Evolutionary conservation across 768 basidiomycete genomes (phyloP).

Genomic region (Hericium alpestre): DNA sequence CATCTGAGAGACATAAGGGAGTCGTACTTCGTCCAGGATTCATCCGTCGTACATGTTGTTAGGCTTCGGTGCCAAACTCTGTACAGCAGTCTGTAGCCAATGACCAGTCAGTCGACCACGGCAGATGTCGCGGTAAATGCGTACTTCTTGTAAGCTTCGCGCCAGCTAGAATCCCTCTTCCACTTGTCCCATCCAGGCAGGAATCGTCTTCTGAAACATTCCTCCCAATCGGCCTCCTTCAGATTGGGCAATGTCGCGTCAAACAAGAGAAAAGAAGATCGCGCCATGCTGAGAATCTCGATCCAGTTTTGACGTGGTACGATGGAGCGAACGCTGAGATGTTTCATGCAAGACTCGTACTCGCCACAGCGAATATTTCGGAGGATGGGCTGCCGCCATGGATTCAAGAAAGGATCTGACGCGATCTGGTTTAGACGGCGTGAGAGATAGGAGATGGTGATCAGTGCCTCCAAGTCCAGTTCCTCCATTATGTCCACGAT

Average conservation of each 20-base stretch:
- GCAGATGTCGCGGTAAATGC: constrained; percentile 16
- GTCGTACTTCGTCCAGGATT: constrained; percentile 72
- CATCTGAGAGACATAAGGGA: background rate
- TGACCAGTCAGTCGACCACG: constrained; percentile 6
- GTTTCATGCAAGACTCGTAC: constrained; percentile 43
- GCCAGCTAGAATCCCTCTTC: constrained; percentile 57
- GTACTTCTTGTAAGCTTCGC: constrained; percentile 55
- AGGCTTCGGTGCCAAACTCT: constrained; percentile 60
- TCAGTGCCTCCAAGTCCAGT: constrained; percentile 52
- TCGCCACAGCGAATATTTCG: constrained; percentile 35
- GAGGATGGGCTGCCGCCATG: constrained; percentile 65
- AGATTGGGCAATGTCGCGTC: constrained; percentile 62
- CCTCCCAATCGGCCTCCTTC: constrained; percentile 59
- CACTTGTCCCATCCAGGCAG: constrained; percentile 67
- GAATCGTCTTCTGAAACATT: constrained; percentile 61
- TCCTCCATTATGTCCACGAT: constrained; percentile 62
- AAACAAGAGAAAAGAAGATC: constrained; percentile 52
- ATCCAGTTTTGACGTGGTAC: constrained; percentile 77
- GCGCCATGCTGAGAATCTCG: constrained; percentile 57
- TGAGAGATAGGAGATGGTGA: constrained; percentile 51
- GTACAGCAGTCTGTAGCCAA: constrained; percentile 38
- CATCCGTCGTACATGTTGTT: constrained; percentile 65
- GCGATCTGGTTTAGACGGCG: constrained; percentile 45
- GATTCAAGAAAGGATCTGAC: constrained; percentile 58
- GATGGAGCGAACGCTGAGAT: constrained; percentile 49